Conservation (phyloP, 2,329 filamentous ascomycete species). For the Monosporascus sp. region DNA sequence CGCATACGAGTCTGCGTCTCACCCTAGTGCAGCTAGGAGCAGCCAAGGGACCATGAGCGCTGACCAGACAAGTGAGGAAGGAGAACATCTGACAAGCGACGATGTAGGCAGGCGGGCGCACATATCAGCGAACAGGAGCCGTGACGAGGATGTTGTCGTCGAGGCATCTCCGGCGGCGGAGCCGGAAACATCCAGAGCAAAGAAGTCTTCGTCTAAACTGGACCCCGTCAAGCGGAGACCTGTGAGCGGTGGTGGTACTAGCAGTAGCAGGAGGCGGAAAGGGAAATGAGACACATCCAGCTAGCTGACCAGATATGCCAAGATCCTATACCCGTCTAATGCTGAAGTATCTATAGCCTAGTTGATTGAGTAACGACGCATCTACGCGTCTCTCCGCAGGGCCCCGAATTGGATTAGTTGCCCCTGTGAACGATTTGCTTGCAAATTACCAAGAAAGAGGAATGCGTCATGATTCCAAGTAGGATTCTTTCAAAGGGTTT, state of each 20-base stretch:
- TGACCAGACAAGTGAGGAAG: constrained; percentile 29
- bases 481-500: no score
- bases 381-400: neutral
- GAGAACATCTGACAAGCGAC: constrained; percentile 27
- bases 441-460: no score
- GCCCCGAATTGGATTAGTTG: neutral
- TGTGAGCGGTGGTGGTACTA: constrained; percentile 18
- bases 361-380: constrained; percentile 10
- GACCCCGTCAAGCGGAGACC: constrained; percentile 35
- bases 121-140: constrained; percentile 24
- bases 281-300: constrained; percentile 20
- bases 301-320: constrained; percentile 6
- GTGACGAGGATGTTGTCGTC: constrained; percentile 36
- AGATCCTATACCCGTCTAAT: constrained; percentile 13
- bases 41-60: constrained; percentile 29
- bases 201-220: constrained; percentile 32
- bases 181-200: constrained; percentile 27
- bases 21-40: constrained; percentile 28
- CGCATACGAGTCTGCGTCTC: constrained; percentile 9
- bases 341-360: constrained; percentile 13
- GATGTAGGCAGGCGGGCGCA: constrained; percentile 14
- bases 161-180: constrained; percentile 26
- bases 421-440: no score
- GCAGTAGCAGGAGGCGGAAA: constrained; percentile 22
- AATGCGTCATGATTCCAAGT: no score